These are phyloP conservation scores for Articulospora tetracladia DNA, from an alignment of 495 filamentous ascomycete species.

Conservation along the genomic window DNA sequence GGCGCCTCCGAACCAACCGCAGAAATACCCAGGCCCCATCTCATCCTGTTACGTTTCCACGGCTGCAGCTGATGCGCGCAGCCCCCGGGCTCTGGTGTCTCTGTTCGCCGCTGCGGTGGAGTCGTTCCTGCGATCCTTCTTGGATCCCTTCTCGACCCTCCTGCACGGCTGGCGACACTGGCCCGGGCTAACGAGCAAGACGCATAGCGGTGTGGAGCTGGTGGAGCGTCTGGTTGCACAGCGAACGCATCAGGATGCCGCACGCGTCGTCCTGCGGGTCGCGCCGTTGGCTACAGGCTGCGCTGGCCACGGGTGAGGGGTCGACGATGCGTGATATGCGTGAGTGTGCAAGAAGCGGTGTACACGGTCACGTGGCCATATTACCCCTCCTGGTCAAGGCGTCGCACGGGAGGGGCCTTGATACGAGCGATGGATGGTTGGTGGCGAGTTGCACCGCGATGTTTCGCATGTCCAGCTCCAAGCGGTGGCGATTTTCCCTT, in stretches of 20 bases:
- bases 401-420: background rate
- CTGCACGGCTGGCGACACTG: background rate
- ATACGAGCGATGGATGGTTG: background rate
- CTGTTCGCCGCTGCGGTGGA: conserved; percentile 11
- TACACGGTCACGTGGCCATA: background rate
- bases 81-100: too few species aligned
- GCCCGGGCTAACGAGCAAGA: background rate
- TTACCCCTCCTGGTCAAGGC: background rate
- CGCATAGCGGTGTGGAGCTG: conserved; percentile 20
- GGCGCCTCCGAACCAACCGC: background rate
- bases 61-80: conserved; percentile 20
- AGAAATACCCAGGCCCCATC: background rate
- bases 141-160: background rate
- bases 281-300: background rate
- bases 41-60: conserved; percentile 8
- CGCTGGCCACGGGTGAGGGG: background rate
- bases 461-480: background rate
- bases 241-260: conserved; percentile 9
- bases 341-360: background rate
- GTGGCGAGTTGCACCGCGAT: background rate
- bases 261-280: background rate
- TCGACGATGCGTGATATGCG: too few species aligned
- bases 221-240: conserved; percentile 16
- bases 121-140: conserved; percentile 16
- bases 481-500: background rate